Base-by-base conservation (phyloP, 768 basidiomycete species). In the Aureoboletus auriporus region DNA sequence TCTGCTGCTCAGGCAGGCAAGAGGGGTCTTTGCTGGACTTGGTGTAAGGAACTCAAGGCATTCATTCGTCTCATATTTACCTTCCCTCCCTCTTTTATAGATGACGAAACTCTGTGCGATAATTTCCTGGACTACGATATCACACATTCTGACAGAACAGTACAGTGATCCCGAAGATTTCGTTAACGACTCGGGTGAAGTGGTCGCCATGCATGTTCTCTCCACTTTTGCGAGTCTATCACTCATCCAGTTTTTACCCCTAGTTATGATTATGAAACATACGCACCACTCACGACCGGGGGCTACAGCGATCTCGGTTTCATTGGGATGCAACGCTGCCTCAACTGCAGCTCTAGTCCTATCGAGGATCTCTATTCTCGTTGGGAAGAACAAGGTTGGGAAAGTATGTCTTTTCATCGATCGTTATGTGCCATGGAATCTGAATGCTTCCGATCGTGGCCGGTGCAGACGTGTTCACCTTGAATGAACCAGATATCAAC, bases 221-320 rank as follows among this genome's bases (percentile, higher is more conserved):
- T 50, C 17, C 16, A 4, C 17, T 26, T 33, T 8, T 12, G 23
- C 8, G 2, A 6, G 7, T 38, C 26, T 3, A 16, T 38, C 6
- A 11, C 16, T 53, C 26, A 39, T 33, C 12, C 9, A 1, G 42
- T n/a, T 1, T 34, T 39, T 27, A 3, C 23, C 12, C 4, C 27
- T 33, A 71, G 69, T 39, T 71, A 72, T 44, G 70, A 71, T 50
- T 71, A 62, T 33, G 70, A 72, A 46, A 72, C 71, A 13, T 66
- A 61, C 35, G 31, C 50, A 8, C 70, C 70, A 6, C 56, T 63
- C 5, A 70, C 70, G 29, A 61, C 60, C 11, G 69, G 69, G 37
- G 71, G 70, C 1, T 56, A 53, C 6, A 70, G 70, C 2, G 70
- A 71, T 8, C 65, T 71, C 10, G 60, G 57, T 5, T 71, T 72